A percentile compares a stretch with the other conserved stretches of the same genome.
Conservation (phyloP, 192 early-diverging fungal genomes). For the Coemansia sp. region DNA sequence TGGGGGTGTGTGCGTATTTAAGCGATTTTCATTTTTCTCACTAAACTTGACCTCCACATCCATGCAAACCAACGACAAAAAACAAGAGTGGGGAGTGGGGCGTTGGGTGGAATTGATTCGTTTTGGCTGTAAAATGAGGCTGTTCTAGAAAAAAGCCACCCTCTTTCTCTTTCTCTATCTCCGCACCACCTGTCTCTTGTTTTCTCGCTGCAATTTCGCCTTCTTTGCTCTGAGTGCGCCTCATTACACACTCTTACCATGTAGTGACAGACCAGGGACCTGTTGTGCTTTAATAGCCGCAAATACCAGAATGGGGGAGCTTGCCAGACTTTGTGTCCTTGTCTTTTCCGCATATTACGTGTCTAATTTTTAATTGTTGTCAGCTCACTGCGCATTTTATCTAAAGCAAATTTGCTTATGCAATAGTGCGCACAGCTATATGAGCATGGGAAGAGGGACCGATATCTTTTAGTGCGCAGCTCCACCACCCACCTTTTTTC, state of each 20-base stretch:
- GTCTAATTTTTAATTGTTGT: conserved; percentile 5
- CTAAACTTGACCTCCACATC: not conserved
- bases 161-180: not conserved
- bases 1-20: not conserved
- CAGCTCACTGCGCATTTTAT: conserved; percentile 3
- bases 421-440: not conserved
- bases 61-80: conserved; percentile 1
- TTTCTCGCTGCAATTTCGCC: not conserved
- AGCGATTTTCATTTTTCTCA: not conserved
- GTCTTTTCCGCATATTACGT: conserved; percentile 1
- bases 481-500: not conserved
- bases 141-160: not conserved
- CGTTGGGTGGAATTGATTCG: not conserved
- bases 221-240: not conserved
- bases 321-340: not conserved
- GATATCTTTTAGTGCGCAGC: not conserved
- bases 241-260: not conserved
- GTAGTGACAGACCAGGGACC: not conserved
- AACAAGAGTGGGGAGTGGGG: not conserved
- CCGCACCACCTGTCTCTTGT: conserved; percentile 1
- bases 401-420: not conserved
- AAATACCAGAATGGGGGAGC: not conserved
- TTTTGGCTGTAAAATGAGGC: conserved; percentile 1
- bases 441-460: not conserved
- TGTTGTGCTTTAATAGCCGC: not conserved